Base-by-base conservation (phyloP, 352 stramenopile species). In the Phytophthora cryptogea region DNA sequence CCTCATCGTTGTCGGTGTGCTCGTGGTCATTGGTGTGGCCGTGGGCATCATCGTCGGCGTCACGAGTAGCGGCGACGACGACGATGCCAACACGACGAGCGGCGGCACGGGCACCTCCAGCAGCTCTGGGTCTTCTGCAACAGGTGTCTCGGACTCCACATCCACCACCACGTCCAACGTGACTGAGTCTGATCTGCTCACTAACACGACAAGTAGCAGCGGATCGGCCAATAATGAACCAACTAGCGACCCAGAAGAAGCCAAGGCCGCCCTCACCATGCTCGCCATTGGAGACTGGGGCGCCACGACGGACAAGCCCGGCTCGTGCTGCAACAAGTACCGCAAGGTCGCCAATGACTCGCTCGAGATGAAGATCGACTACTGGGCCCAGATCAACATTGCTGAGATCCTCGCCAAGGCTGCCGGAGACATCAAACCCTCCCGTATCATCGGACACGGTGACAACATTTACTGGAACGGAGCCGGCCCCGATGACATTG, bases 381-480 rank as follows among this genome's bases (percentile, higher is more conserved):
- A 91, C 71, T 92, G 82, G 76, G 76, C 86, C 3, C 83, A 95
- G 68, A 88, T 92, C 47, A 91, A 90, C 64, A 76, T 95, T 37
- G 86, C 81, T 11, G 83, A 92, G 62, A 88, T 95, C 61, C 51
- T 95, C 4, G 68, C 76, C 16, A 66, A 92, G 58, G 86, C 80
- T n/a, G 86, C 86, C 0, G 77, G 65, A 1, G 80, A 78, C 11
- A 76, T 92, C 50, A 90, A 89, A 52, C 83, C 86, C 0, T 57
- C 69, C 28, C 70, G 76, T 13, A 80, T 95, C 52, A 90, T 95
- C 33, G 79, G 83, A 10, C 86, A 95, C 63, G 86, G 83, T 32
- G 86, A 95, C 70, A 95, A 95, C 73, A 83, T 94, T 32, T 95
- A 95, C 83, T 95, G 84, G 84, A 92, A 94, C 68, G 86, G 86